Evolutionary conservation across 345 rosid species (phyloP), one percentile per base, ranked within the genome.

Genomic region (Eucalyptus globulus): DNA sequence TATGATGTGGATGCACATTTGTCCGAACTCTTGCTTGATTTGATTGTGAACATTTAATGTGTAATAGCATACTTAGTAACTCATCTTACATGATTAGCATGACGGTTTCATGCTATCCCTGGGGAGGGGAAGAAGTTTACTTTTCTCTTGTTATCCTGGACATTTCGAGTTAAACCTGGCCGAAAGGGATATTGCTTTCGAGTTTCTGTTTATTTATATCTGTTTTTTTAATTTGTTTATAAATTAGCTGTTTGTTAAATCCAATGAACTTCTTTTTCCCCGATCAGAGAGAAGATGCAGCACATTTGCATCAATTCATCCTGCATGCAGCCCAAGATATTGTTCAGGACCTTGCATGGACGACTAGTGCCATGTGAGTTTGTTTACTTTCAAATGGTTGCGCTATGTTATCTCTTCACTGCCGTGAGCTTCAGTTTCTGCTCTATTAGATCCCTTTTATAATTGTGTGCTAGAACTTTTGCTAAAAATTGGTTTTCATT

Each of bases 271-370:
- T 27, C 26, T 80, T 72, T 65, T 26, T 90, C 34, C 53, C n/a
- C 7, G 91, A 90, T 67, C 92, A 98, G 99, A 97, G 99, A 94
- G 99, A 98, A 95, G 99, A 98, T 93, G 98, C 99, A 89, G 96
- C 99, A 43, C 99, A 98, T 92, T 89, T 97, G 93, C 99, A 96
- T 90, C 99, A 98, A 67, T 98, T 98, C 90, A 91, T 98, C 67
- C 93, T 98, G 88, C 99, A 98, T 86, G 99, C 99, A 13, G 99
- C 99, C 19, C 91, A 97, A 90, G 99, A 98, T 93, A 93, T 98
- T 86, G 99, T 96, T 89, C 99, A 98, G 93, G 99, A 98, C 91
- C 90, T 96, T 40, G 98, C 99, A 60, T 97, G 99, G 99, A 96
- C 98, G 54, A 98, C 99, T 54, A 96, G 99, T 91, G 99, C 99